Conservation (phyloP, 495 filamentous ascomycete genomes). For the Lentithecium fluviatile region DNA sequence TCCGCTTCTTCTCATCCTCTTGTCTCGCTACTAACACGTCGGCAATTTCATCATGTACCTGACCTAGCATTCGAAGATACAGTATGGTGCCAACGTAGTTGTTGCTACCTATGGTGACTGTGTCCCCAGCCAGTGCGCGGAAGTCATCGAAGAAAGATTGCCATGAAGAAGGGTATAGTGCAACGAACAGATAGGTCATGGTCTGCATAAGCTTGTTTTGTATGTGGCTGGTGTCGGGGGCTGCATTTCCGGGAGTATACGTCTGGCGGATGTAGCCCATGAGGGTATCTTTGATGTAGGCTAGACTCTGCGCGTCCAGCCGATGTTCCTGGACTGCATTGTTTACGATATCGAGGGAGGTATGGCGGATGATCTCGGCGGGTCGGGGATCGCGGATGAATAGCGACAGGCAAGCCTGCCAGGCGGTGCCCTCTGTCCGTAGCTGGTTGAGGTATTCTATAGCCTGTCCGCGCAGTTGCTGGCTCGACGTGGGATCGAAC, state of each 20-base stretch:
- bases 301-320: slow-evolving; percentile 65
- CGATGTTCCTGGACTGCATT: slow-evolving; percentile 76
- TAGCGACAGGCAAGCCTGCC: slow-evolving; percentile 81
- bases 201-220: slow-evolving; percentile 98
- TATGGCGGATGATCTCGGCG: slow-evolving; percentile 80
- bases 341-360: slow-evolving; percentile 87
- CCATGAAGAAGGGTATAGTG: slow-evolving; percentile 82
- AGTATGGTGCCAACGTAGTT: slow-evolving; percentile 76
- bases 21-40: slow-evolving; percentile 80
- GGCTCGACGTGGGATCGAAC: slow-evolving; percentile 71
- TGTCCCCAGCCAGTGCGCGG: slow-evolving; percentile 59
- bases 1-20: slow-evolving; percentile 69
- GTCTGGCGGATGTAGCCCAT: slow-evolving; percentile 70
- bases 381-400: slow-evolving; percentile 78
- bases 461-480: slow-evolving; percentile 75
- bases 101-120: slow-evolving; percentile 41
- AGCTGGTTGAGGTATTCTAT: slow-evolving; percentile 84
- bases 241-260: slow-evolving; percentile 59
- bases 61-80: slow-evolving; percentile 81
- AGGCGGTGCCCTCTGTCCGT: slow-evolving; percentile 71
- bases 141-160: slow-evolving; percentile 86
- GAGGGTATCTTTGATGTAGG: slow-evolving; percentile 70
- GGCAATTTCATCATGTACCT: slow-evolving; percentile 95
- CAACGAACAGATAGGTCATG: slow-evolving; percentile 84
- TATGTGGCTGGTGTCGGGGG: slow-evolving; percentile 66